A percentile compares a stretch with the other conserved stretches of the same genome.
Conservation (phyloP, 495 filamentous ascomycete species). For the Thozetella sp. region DNA sequence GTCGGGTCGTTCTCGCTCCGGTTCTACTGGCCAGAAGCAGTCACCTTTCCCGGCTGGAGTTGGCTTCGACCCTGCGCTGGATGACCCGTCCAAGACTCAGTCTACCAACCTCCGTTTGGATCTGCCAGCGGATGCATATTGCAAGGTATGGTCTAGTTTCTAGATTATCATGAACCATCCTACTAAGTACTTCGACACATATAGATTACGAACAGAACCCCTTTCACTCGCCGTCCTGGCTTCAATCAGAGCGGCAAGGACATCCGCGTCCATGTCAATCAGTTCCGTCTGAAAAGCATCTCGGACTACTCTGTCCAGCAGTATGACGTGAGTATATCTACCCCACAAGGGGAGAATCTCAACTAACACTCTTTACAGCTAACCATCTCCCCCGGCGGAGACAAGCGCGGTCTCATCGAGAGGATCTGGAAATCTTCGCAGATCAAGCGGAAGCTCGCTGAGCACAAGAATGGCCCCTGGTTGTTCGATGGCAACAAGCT, state of each 20-base stretch:
- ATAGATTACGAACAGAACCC: background rate
- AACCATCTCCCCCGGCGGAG: conserved; percentile 59
- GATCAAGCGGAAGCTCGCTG: conserved; percentile 53
- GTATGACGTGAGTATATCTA: conserved; percentile 74
- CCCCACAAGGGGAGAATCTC: background rate
- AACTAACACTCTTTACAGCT: conserved; percentile 45
- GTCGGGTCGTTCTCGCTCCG: conserved; percentile 4
- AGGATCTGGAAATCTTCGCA: conserved; percentile 71
- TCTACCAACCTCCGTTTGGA: conserved; percentile 35
- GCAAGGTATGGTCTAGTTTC: conserved; percentile 15
- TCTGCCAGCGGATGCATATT: conserved; percentile 44
- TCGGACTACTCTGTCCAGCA: conserved; percentile 64
- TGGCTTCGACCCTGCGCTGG: conserved; percentile 30
- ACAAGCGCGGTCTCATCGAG: conserved; percentile 61
- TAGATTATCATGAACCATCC: background rate
- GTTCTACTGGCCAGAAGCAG: conserved; percentile 9
- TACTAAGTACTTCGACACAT: conserved; percentile 8
- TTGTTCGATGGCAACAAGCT: conserved; percentile 81
- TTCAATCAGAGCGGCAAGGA: conserved; percentile 61
- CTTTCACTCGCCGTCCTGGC: conserved; percentile 38
- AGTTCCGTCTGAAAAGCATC: conserved; percentile 62
- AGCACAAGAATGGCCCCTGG: conserved; percentile 44
- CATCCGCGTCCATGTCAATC: conserved; percentile 68
- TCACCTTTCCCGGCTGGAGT: conserved; percentile 14
- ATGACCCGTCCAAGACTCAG: conserved; percentile 8